phyloP scores from a whole-genome alignment of 1,139 yeast genomes.

The Magnusiomyces ingens region DNA sequence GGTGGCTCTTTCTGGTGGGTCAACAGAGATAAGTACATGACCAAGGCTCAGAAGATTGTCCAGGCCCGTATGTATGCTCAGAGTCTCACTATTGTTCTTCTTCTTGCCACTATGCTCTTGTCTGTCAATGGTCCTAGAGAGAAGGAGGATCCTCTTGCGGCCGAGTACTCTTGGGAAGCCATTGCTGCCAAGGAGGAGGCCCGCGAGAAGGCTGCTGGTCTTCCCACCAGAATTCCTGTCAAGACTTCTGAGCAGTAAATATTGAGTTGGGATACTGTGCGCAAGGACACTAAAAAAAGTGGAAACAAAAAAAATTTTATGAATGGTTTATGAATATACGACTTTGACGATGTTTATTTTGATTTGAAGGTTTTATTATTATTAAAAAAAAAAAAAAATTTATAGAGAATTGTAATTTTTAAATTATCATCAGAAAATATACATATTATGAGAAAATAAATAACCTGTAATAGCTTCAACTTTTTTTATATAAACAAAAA shows the following conservation, averaged over 20 bases:
- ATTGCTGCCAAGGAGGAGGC: constrained; percentile 27
- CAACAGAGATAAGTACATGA: constrained; percentile 69
- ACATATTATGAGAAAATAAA: neutral
- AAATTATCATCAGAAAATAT: neutral
- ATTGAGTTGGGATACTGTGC: too few species aligned
- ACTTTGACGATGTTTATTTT: neutral
- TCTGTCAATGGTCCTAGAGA: constrained; percentile 22
- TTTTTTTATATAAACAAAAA: neutral
- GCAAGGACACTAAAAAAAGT: neutral
- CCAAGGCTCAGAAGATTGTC: constrained; percentile 76
- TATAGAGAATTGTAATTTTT: neutral
- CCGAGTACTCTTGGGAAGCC: constrained; percentile 28
- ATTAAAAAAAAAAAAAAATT: neutral
- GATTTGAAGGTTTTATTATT: neutral
- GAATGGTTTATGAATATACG: neutral
- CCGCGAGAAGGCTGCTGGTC: constrained; percentile 22
- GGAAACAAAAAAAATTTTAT: neutral
- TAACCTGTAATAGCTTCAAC: neutral
- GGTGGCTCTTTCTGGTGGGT: constrained; percentile 77
- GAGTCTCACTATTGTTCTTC: constrained; percentile 45
- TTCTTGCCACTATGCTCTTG: constrained; percentile 31
- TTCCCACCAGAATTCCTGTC: constrained; percentile 6
- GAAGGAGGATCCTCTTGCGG: constrained; percentile 31
- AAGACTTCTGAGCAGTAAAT: neutral
- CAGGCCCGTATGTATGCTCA: constrained; percentile 96